A percentile compares a stretch with the other conserved stretches of the same genome.
These are phyloP conservation scores for Elsinoe australis DNA, from an alignment of 2,329 filamentous ascomycete species.

Conservation along the genomic window DNA sequence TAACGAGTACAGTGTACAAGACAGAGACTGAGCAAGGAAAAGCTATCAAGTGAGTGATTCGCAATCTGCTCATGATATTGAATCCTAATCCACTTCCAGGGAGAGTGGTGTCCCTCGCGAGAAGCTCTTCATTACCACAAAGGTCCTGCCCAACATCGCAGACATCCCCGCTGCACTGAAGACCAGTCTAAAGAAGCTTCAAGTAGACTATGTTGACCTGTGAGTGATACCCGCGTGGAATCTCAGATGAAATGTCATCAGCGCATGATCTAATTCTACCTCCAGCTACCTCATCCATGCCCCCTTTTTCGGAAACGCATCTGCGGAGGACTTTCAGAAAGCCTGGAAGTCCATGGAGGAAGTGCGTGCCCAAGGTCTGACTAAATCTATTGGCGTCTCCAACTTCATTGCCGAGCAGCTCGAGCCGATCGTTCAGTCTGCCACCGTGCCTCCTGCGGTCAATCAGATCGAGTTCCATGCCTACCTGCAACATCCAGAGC, in stretches of 20 bases:
- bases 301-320: slow-evolving; percentile 50
- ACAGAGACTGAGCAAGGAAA: slow-evolving; percentile 44
- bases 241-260: no score
- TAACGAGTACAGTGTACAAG: slow-evolving; percentile 37
- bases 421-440: slow-evolving; percentile 45
- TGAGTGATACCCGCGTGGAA: slow-evolving; percentile 29
- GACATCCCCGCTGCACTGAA: slow-evolving; percentile 51
- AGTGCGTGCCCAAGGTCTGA: slow-evolving; percentile 49
- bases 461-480: slow-evolving; percentile 66
- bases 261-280: no score
- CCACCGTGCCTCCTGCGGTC: slow-evolving; percentile 51
- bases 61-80: background rate
- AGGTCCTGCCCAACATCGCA: slow-evolving; percentile 46
- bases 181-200: slow-evolving; percentile 51
- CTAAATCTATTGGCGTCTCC: slow-evolving; percentile 55
- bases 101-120: slow-evolving; percentile 37
- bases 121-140: slow-evolving; percentile 49
- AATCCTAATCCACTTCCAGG: slow-evolving; percentile 2
- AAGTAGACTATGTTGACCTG: slow-evolving; percentile 56
- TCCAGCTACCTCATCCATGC: slow-evolving; percentile 53
- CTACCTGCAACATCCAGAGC: slow-evolving; percentile 54
- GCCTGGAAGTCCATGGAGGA: slow-evolving; percentile 55
- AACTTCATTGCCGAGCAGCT: slow-evolving; percentile 52
- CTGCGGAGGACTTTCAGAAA: slow-evolving; percentile 45
- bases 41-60: slow-evolving; percentile 33